Base-by-base conservation (phyloP, 768 basidiomycete species). In the Pisolithus sp. region DNA sequence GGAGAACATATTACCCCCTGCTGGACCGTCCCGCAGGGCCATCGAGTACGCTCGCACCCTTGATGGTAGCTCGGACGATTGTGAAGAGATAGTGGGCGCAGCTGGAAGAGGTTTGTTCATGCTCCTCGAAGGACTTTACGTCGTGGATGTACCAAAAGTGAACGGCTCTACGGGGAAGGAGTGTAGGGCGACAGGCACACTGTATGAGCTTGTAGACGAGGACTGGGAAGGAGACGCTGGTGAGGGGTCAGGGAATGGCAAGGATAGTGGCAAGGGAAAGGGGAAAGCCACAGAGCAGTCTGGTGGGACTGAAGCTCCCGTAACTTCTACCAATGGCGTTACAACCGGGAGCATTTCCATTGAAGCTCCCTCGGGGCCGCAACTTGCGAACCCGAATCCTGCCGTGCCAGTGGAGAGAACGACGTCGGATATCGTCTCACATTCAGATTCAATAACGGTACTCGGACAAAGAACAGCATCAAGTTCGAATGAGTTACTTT, bases 131-230 rank as follows among this genome's bases (percentile, higher is more conserved):
- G 79, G 77, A 4, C 66, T 92, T 31, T 83, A 81, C 56, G 70
- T 86, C 3, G 80, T 79, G 34, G 85, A 89, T 31, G 69, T 76
- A 4, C 58, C 69, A 6, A 71, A 67, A 34, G 55, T 64, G 21
- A 69, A 75, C 36, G 79, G 79, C 4, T 60, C 60, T 4, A 61
- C 64, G 30, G 75, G 69, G 31, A 75, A 70, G 60, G 84, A 88
- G 62, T 82, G 82, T 44, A 73, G 86, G 55, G 80, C 78, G n/a
- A 75, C 78, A 53, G 89, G 89, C 21, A 79, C 79, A 76, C 65
- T 91, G 47, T 91, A 84, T 56, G 89, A 92, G 65, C 72, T 92
- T 30, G 89, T 80, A 2, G 89, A 90, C 53, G 72, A 76, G 46
- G 86, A 85, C 52, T 91, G 82, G 83, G 81, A 77, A 43, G 59